Evolutionary conservation across 768 basidiomycete species (phyloP), one percentile per base, ranked within the genome.

Genomic region (Calocybe gangraenosa): DNA sequence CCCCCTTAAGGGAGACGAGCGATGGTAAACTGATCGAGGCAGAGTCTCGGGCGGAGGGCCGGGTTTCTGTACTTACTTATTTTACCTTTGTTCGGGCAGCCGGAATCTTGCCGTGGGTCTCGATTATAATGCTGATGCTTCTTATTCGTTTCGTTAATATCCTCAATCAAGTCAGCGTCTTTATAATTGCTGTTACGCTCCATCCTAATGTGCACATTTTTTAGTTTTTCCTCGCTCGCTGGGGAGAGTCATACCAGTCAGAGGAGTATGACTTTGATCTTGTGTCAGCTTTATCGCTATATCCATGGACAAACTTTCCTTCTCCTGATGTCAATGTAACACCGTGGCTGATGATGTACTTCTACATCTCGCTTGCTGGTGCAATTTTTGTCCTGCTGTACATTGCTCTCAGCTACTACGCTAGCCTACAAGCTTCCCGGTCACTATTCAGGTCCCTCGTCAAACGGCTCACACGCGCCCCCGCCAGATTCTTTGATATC

Each of bases 401-500:
- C 50, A 81, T 84, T 49, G 66, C 73, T 1, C 63, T 84, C 7
- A 83, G 83, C 0, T 86, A 82, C 59, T 84, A 83, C 52, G 75
- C 82, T 11, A 82, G 82, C 54, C 66, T 87, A 25, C 81, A 76
- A 48, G 84, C 85, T 1, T 81, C 82, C 17, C 73, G 82, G 1
- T 67, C 69, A 5, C 68, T 87, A 9, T 88, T 87, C 63, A 56
- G 64, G 3, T 59, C 67, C 6, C 72, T 85, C 45, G 68, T 86
- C 9, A 63, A 60, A 32, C 61, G 81, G 20, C 65, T 87, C 7
- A 73, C 79, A 6, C 68, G 78, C 32, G 84, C 84, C 0, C 84
- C 84, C 2, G 68, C 76, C 18, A 76, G 82, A 1, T 85, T 86
- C 60, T 87, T 85, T 62, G 86, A 87, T 54, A 68, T 75, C 31